These are phyloP conservation scores for Starmerella vaccinii DNA, from an alignment of 805 yeast genomes.

Conservation along the genomic window DNA sequence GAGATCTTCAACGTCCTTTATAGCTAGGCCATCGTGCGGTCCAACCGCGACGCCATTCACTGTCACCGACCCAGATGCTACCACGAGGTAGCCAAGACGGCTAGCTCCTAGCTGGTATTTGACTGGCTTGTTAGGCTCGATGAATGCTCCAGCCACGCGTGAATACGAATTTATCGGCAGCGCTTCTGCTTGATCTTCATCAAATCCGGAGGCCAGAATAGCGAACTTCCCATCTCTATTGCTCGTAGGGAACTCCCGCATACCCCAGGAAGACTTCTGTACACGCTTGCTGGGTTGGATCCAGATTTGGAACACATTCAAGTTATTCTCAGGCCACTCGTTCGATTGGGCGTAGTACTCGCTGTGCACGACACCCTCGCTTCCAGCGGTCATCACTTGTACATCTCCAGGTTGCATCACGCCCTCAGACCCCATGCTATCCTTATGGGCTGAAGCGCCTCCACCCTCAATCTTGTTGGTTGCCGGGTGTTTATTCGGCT, in stretches of 20 bases:
- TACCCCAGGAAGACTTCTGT: slow-evolving; percentile 13
- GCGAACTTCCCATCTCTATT: slow-evolving; percentile 11
- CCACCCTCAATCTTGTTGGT: slow-evolving; percentile 18
- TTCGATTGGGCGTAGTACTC: slow-evolving; percentile 18
- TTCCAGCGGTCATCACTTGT: slow-evolving; percentile 21
- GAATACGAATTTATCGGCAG: slow-evolving; percentile 17
- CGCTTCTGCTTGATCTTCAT: slow-evolving; percentile 16
- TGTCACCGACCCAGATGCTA: slow-evolving; percentile 10
- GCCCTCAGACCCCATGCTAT: slow-evolving; percentile 19
- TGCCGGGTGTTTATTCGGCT: slow-evolving; percentile 14
- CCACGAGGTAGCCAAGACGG: slow-evolving; percentile 19
- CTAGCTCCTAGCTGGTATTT: slow-evolving; percentile 14
- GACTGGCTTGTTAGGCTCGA: slow-evolving; percentile 8
- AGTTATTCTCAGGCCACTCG: background rate
- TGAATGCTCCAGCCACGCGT: slow-evolving; percentile 16
- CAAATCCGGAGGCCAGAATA: slow-evolving; percentile 15
- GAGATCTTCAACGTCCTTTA: slow-evolving; percentile 12
- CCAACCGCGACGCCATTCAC: slow-evolving; percentile 18
- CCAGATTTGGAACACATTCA: slow-evolving; percentile 15
- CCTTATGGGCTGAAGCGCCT: slow-evolving; percentile 17
- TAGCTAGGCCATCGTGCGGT: slow-evolving; percentile 20
- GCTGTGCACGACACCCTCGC: slow-evolving; percentile 20
- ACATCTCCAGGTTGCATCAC: slow-evolving; percentile 20
- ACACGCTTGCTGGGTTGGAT: slow-evolving; percentile 15
- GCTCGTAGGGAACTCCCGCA: slow-evolving; percentile 12